Evolutionary conservation across 305 asterid genomes (phyloP).

Genomic region (Rubia occidens): DNA sequence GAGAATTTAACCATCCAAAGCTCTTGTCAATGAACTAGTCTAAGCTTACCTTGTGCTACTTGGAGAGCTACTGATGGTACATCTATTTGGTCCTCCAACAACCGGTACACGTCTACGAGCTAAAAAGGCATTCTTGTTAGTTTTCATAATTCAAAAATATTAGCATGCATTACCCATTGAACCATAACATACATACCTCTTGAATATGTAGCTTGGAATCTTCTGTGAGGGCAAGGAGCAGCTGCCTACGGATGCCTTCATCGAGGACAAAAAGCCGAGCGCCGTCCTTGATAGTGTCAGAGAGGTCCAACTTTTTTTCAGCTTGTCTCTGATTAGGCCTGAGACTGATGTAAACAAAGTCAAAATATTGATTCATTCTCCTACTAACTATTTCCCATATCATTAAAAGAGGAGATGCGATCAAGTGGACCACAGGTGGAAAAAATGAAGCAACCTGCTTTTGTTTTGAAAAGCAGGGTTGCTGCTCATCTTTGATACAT

Average conservation of each 20-base stretch:
- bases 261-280: constrained; percentile 82
- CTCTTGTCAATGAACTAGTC: neutral
- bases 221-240: constrained; percentile 91
- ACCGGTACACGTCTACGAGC: constrained; percentile 81
- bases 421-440: neutral
- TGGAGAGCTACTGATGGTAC: constrained; percentile 66
- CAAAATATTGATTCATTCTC: neutral
- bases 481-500: constrained; percentile 80
- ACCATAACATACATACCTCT: constrained; percentile 53
- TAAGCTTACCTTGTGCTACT: constrained; percentile 69
- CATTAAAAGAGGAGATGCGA: neutral
- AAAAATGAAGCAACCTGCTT: constrained; percentile 33
- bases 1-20: constrained; percentile 8
- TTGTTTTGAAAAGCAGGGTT: constrained; percentile 76
- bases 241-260: constrained; percentile 87
- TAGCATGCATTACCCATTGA: neutral
- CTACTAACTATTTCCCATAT: neutral
- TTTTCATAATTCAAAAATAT: constrained; percentile 12
- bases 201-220: constrained; percentile 93
- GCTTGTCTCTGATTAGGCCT: constrained; percentile 35
- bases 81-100: constrained; percentile 86
- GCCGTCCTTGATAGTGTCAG: constrained; percentile 94
- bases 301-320: constrained; percentile 68
- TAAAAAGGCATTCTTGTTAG: constrained; percentile 27
- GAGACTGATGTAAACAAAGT: constrained; percentile 36